Base-by-base conservation (phyloP, 257 asterid species). In the Solanum habrochaites region DNA sequence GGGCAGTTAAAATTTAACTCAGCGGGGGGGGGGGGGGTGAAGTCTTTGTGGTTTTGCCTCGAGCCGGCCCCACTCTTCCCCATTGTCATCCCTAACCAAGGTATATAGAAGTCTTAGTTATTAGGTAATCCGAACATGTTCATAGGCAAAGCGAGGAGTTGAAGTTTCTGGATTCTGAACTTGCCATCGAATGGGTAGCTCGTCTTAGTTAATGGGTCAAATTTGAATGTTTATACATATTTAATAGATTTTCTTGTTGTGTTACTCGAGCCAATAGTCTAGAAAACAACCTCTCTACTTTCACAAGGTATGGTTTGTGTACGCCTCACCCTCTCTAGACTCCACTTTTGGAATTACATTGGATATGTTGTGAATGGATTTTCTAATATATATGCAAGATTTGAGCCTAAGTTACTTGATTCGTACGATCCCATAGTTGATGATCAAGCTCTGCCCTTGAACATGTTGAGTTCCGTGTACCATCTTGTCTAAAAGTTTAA, bases 11-110 rank as follows among this genome's bases (percentile, higher is more conserved):
- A 56, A 56, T 20, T 56, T 56, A 20, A 20, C 64, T 56, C n/a
- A 20, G 64, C 11, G 25, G n/a, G 62, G 21, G 0, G 58, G 56
- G 20, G 58, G 9, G 1, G 62, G 4, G 18, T 56, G 64, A 56
- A 56, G 64, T 56, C n/a, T 56, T 18, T 56, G 25, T 0, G n/a
- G n/a, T 56, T 56, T 56, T 20, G 1, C 25, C 25, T 20, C 5
- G 0, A 11, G 3, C n/a, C 11, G 0, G n/a, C 5, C 64, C 64
- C 11, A 0, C 64, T 20, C 25, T 4, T 4, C 25, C 25, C 25
- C 64, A 56, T 56, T 56, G 5, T n/a, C 5, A 18, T 56, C 64
- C 64, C 64, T 20, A 58, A 52, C 62, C 6, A 52, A 52, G n/a
- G 27, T 27, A 58, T 58, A 58, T 58, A 58, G 13, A 58, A 32